phyloP scores from a whole-genome alignment of 345 rosid genomes.

The Salix brachista region DNA sequence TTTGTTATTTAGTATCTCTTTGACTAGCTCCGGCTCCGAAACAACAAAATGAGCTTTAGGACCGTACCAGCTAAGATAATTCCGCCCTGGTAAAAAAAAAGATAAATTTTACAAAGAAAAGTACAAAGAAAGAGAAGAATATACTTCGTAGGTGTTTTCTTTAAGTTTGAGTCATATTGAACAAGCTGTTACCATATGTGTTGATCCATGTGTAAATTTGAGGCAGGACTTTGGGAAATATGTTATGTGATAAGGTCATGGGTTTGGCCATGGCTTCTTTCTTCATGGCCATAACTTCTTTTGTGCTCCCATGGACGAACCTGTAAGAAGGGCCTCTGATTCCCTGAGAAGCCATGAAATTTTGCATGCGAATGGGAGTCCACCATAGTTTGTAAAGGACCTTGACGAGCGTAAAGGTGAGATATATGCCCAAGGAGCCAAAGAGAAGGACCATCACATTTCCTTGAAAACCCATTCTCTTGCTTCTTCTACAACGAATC shows the following conservation, averaged over 20 bases:
- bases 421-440: background rate
- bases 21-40: constrained; percentile 35
- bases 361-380: constrained; percentile 12
- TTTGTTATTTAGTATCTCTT: constrained; percentile 39
- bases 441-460: background rate
- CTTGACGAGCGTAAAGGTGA: constrained; percentile 1
- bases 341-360: constrained; percentile 17
- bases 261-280: constrained; percentile 1
- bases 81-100: constrained; percentile 16
- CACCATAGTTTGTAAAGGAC: constrained; percentile 23
- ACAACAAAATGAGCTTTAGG: constrained; percentile 32
- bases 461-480: background rate
- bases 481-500: too few relatives aligned
- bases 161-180: too few relatives aligned
- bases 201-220: background rate
- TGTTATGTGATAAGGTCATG: constrained; percentile 1
- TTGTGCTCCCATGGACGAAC: constrained; percentile 37
- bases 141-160: too few relatives aligned
- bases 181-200: background rate
- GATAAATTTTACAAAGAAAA: too few relatives aligned
- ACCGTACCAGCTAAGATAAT: constrained; percentile 38
- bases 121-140: too few relatives aligned
- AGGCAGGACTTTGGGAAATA: background rate
- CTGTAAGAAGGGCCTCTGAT: constrained; percentile 35
- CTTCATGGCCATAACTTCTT: constrained; percentile 23